Evolutionary conservation across 805 yeast genomes (phyloP).

Genomic region (Ogataea henricii): DNA sequence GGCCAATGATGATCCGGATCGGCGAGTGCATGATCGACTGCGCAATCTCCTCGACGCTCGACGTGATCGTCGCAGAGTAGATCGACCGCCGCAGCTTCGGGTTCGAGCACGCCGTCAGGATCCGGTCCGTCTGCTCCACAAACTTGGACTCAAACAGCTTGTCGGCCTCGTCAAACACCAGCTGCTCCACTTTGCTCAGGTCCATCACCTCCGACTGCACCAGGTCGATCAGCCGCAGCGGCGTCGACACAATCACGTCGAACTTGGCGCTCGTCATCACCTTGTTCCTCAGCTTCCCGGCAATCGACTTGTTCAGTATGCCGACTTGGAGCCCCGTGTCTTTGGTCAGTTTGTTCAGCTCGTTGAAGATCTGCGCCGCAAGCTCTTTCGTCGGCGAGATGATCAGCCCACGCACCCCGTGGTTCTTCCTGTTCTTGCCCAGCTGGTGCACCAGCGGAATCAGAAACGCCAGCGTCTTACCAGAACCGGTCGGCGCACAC

Average conservation of each 20-base stretch:
- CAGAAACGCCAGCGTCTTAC: slow-evolving; percentile 89
- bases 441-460: slow-evolving; percentile 73
- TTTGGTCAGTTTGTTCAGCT: slow-evolving; percentile 57
- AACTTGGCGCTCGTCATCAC: slow-evolving; percentile 61
- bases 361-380: slow-evolving; percentile 80
- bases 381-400: slow-evolving; percentile 95
- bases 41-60: slow-evolving; percentile 88
- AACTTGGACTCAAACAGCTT: slow-evolving; percentile 85
- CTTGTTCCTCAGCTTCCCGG: slow-evolving; percentile 65
- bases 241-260: slow-evolving; percentile 85
- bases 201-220: slow-evolving; percentile 62
- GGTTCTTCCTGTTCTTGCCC: slow-evolving; percentile 31
- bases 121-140: slow-evolving; percentile 86
- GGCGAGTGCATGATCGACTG: slow-evolving; percentile 82
- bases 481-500: slow-evolving; percentile 98
- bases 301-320: slow-evolving; percentile 68
- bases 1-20: slow-evolving; percentile 85
- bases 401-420: slow-evolving; percentile 72
- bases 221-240: slow-evolving; percentile 81
- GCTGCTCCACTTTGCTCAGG: slow-evolving; percentile 64
- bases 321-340: slow-evolving; percentile 62
- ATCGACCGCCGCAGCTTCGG: slow-evolving; percentile 66
- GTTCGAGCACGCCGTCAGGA: slow-evolving; percentile 60
- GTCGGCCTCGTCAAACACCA: slow-evolving; percentile 96
- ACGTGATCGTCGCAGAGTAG: slow-evolving; percentile 94